Percentiles rank a stretch among this genome's conserved stretches.
Conservation (phyloP, 1,284 basidiomycete genomes). For the Bondarzewia mesenterica region DNA sequence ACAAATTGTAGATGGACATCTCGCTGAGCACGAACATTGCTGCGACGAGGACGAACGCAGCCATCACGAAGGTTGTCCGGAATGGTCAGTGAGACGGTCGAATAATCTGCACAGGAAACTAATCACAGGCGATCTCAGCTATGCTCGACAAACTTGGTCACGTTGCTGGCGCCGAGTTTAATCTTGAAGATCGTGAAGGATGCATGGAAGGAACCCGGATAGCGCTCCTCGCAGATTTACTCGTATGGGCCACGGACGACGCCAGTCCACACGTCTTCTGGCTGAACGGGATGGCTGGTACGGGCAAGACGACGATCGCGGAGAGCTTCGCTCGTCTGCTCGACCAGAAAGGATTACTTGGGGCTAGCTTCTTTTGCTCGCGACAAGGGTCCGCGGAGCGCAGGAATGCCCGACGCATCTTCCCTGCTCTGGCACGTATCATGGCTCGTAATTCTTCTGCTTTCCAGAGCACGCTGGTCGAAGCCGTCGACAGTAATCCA, state of each 20-base stretch:
- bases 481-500: not conserved
- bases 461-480: not conserved
- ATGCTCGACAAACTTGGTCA: not conserved
- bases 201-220: constrained; percentile 12
- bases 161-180: not conserved
- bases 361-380: not conserved
- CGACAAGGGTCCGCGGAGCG: not conserved
- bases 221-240: constrained; percentile 10
- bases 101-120: not conserved
- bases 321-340: constrained; percentile 8
- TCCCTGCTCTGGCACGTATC: not conserved
- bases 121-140: not conserved
- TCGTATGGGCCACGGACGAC: constrained; percentile 7
- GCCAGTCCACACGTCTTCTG: constrained; percentile 12
- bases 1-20: not conserved
- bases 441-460: not conserved
- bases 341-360: not conserved
- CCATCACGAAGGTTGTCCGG: not conserved
- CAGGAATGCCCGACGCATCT: not conserved
- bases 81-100: not conserved
- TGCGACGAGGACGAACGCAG: no score
- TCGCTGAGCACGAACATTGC: not conserved
- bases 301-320: constrained; percentile 18
- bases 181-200: not conserved
- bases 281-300: constrained; percentile 19